Evolutionary conservation across 768 basidiomycete genomes (phyloP).

Genomic region (Boletus sensibilis): DNA sequence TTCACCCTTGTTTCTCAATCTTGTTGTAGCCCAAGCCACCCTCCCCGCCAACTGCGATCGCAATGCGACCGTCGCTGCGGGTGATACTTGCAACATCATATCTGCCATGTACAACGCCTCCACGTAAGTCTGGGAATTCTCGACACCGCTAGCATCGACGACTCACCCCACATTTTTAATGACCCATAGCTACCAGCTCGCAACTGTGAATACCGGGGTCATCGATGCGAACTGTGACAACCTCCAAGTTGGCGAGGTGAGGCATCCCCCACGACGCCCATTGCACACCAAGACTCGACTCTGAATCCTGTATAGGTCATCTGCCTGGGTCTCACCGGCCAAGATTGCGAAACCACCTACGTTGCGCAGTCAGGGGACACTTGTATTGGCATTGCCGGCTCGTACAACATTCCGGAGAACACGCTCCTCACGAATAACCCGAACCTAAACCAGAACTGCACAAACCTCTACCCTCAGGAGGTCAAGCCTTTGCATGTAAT

Average conservation of each 20-base stretch:
- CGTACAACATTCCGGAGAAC: conserved; percentile 42
- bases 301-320: conserved; percentile 31
- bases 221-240: conserved; percentile 58
- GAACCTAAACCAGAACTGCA: conserved; percentile 51
- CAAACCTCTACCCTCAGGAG: conserved; percentile 59
- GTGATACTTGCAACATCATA: conserved; percentile 67
- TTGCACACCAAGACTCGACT: background rate
- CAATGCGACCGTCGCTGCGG: conserved; percentile 52
- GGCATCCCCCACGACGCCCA: background rate
- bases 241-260: conserved; percentile 50
- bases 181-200: conserved; percentile 53
- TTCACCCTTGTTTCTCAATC: background rate
- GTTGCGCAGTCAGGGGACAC: conserved; percentile 48
- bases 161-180: background rate
- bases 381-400: conserved; percentile 44
- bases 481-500: conserved; percentile 31
- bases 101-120: conserved; percentile 60
- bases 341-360: conserved; percentile 57
- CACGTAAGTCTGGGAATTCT: conserved; percentile 43
- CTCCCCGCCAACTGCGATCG: conserved; percentile 53
- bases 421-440: conserved; percentile 63
- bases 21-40: conserved; percentile 43
- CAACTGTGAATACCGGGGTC: conserved; percentile 44
- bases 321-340: conserved; percentile 56
- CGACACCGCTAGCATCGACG: background rate